A percentile compares a stretch with the other conserved stretches of the same genome.
Evolutionary conservation across 176 grass and related monocot genomes (phyloP).

Genomic region (Aegilops sharonensis): DNA sequence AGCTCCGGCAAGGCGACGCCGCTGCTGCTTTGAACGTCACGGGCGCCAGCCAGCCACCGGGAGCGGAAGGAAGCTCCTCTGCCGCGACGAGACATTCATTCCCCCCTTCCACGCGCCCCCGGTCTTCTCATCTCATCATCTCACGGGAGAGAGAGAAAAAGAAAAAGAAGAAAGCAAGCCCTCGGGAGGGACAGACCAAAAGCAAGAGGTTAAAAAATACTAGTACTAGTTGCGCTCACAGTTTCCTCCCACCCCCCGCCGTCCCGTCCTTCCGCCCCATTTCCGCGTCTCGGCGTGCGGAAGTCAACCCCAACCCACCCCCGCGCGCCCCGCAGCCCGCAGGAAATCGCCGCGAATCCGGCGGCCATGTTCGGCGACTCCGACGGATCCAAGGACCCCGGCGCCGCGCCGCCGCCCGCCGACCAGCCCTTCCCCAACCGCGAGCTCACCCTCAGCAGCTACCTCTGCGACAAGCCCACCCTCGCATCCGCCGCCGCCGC

Average conservation of each 20-base stretch:
- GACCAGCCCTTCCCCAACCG: slow-evolving; percentile 52
- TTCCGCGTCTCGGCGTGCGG: slow-evolving; percentile 38
- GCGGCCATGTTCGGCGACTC: slow-evolving; percentile 52
- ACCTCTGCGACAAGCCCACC: slow-evolving; percentile 61
- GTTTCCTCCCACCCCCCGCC: not conserved
- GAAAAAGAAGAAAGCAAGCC: not conserved
- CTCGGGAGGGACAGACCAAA: not conserved
- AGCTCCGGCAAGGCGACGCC: not conserved
- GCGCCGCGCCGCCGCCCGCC: slow-evolving; percentile 25
- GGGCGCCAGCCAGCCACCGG: not conserved
- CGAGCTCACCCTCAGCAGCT: slow-evolving; percentile 75
- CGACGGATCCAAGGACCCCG: slow-evolving; percentile 61
- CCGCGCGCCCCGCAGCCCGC: not conserved
- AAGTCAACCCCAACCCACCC: slow-evolving; percentile 33
- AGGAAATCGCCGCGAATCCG: slow-evolving; percentile 3
- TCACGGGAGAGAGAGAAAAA: not conserved
- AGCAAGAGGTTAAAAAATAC: not conserved
- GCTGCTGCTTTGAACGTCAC: not conserved
- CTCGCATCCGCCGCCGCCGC: slow-evolving; percentile 28
- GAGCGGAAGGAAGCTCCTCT: not conserved
- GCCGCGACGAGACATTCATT: slow-evolving; percentile 1
- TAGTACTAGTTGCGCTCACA: not conserved
- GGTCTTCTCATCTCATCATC: too few species aligned
- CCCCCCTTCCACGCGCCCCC: not conserved
- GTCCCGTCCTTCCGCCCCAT: slow-evolving; percentile 25